Conservation (phyloP, 2,329 filamentous ascomycete genomes). For the Fusarium armeniacum region DNA sequence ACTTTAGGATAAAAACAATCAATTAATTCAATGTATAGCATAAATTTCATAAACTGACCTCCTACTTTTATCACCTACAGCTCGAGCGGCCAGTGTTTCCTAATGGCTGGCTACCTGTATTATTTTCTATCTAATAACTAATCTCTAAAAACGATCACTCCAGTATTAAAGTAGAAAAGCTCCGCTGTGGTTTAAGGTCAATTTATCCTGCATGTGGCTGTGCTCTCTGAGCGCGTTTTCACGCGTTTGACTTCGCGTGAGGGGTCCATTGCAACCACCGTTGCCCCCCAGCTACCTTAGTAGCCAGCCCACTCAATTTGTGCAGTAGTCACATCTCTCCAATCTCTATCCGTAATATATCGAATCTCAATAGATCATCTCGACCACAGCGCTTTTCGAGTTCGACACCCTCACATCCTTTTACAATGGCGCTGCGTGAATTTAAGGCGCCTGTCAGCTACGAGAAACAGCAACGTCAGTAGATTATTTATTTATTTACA, state of each 20-base stretch:
- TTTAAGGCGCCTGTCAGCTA: conserved; percentile 88
- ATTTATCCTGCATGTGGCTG: conserved; percentile 47
- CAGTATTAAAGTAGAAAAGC: too few relatives aligned
- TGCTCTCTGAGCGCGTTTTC: too few relatives aligned
- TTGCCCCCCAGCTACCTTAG: conserved; percentile 42
- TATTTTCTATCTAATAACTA: too few relatives aligned
- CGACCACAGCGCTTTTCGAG: conserved; percentile 37
- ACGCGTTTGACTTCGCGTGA: conserved; percentile 48
- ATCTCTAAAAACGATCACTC: too few relatives aligned
- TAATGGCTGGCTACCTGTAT: too few relatives aligned
- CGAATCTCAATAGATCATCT: conserved; percentile 24
- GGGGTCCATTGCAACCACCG: conserved; percentile 36
- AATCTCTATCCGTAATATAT: conserved; percentile 12
- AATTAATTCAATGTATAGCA: too few relatives aligned
- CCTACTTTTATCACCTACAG: too few relatives aligned
- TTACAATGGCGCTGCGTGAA: conserved; percentile 85
- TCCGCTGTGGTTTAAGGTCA: conserved; percentile 44
- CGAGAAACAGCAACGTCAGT: conserved; percentile 82
- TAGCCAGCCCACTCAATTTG: conserved; percentile 53
- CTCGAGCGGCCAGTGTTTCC: too few relatives aligned
- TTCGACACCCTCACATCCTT: conserved; percentile 40
- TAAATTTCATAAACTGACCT: too few relatives aligned
- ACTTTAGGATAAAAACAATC: too few relatives aligned
- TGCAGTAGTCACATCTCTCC: conserved; percentile 45
- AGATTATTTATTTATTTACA: conserved; percentile 7